phyloP scores from a whole-genome alignment of 2,329 filamentous ascomycete genomes.

The Clarireedia homoeocarpa region DNA sequence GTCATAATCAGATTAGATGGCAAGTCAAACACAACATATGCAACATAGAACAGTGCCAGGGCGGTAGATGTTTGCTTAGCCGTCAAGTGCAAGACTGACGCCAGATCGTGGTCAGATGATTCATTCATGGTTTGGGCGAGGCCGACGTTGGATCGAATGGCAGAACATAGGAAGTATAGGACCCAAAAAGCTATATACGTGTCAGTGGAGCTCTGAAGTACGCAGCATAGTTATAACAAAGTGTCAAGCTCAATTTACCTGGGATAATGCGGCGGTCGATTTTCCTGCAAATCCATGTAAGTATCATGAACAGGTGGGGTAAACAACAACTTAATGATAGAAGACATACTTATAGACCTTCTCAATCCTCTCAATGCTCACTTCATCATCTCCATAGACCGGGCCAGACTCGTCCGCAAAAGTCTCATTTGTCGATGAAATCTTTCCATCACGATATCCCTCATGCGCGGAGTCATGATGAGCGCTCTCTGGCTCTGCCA shows the following conservation, averaged over 20 bases:
- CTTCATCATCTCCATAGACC: slow-evolving; percentile 16
- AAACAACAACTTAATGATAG: neutral
- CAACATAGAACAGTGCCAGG: slow-evolving; percentile 82
- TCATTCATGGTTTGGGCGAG: slow-evolving; percentile 92
- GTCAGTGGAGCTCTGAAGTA: neutral
- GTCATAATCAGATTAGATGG: slow-evolving; percentile 89
- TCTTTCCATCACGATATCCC: slow-evolving; percentile 5
- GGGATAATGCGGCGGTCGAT: slow-evolving; percentile 51
- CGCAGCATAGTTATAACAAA: neutral
- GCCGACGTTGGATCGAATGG: slow-evolving; percentile 85
- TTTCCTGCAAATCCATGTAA: slow-evolving; percentile 30
- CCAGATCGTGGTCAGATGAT: slow-evolving; percentile 63
- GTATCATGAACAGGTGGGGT: neutral
- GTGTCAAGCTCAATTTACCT: slow-evolving; percentile 22
- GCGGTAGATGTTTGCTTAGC: slow-evolving; percentile 75
- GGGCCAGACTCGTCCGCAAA: slow-evolving; percentile 8
- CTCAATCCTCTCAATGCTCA: slow-evolving; percentile 27
- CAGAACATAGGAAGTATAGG: slow-evolving; percentile 86
- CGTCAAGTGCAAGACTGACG: slow-evolving; percentile 58
- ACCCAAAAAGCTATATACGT: slow-evolving; percentile 64
- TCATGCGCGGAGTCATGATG: slow-evolving; percentile 4
- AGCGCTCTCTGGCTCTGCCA: slow-evolving; percentile 17
- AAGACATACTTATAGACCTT: slow-evolving; percentile 31
- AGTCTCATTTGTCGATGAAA: neutral
- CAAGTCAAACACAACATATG: slow-evolving; percentile 83